Conservation (phyloP, 2,329 filamentous ascomycete genomes). For the Periconia sp. region DNA sequence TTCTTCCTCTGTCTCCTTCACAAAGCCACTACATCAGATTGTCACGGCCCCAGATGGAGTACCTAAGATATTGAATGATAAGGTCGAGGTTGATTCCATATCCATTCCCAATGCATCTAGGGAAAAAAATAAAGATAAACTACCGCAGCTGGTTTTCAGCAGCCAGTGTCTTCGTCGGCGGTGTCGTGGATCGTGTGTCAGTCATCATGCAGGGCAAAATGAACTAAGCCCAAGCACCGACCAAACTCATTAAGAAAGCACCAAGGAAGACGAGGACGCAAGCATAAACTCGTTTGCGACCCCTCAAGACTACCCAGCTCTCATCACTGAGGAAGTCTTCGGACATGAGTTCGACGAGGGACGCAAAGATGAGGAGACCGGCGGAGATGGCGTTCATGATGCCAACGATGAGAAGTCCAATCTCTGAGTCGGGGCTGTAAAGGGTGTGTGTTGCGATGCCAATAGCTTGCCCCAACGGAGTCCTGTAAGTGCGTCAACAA, state of each 20-base stretch:
- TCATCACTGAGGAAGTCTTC: constrained; percentile 81
- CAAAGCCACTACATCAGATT: too few relatives aligned
- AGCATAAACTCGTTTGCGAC: constrained; percentile 62
- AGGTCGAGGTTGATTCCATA: too few relatives aligned
- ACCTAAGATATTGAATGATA: too few relatives aligned
- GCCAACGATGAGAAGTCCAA: constrained; percentile 78
- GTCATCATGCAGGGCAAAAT: too few relatives aligned
- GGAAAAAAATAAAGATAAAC: too few relatives aligned
- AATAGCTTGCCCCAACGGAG: constrained; percentile 81
- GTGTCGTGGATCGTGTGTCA: too few relatives aligned
- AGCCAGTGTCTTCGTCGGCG: too few relatives aligned
- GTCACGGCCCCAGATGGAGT: too few relatives aligned
- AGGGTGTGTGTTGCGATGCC: constrained; percentile 75
- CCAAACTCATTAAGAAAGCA: constrained; percentile 68
- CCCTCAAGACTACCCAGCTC: constrained; percentile 68
- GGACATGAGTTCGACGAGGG: constrained; percentile 78
- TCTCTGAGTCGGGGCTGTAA: constrained; percentile 76
- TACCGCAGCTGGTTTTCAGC: too few relatives aligned
- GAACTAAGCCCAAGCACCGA: constrained; percentile 69
- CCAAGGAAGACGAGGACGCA: constrained; percentile 66
- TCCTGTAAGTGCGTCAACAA: constrained; percentile 51
- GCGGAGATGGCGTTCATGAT: constrained; percentile 86
- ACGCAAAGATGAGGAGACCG: constrained; percentile 78
- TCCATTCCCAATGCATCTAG: too few relatives aligned
- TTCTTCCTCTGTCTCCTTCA: too few relatives aligned